Conservation (phyloP, 768 basidiomycete species). For the Lentinula detonsa region DNA sequence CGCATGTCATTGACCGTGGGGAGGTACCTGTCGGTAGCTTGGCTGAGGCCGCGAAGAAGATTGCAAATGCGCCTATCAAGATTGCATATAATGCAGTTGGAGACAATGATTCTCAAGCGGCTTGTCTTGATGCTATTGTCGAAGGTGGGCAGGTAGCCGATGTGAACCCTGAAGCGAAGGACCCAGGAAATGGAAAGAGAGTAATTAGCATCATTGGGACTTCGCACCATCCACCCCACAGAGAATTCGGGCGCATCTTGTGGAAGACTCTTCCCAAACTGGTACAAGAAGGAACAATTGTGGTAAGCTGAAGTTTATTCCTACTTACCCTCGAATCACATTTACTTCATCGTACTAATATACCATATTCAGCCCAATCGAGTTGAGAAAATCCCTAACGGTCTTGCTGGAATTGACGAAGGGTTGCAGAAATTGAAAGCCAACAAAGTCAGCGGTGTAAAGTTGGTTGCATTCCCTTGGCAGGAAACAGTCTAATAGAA, state of each 20-base stretch:
- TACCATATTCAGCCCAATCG: not conserved
- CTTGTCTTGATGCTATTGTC: not conserved
- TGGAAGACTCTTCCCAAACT: not conserved
- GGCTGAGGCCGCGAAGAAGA: not conserved
- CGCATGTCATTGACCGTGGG: slow-evolving; percentile 28
- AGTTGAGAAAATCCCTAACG: slow-evolving; percentile 1
- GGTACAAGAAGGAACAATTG: not conserved
- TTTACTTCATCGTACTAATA: not conserved
- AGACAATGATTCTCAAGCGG: not conserved
- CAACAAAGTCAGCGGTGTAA: slow-evolving; percentile 2
- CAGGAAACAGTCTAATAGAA: not conserved
- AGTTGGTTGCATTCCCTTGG: not conserved
- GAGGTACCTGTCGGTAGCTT: not conserved
- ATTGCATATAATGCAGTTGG: not conserved
- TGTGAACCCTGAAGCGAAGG: not conserved
- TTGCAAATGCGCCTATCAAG: not conserved
- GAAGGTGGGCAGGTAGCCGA: slow-evolving; percentile 2
- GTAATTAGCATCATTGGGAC: not conserved
- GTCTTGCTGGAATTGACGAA: slow-evolving; percentile 1
- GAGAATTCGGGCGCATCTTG: not conserved
- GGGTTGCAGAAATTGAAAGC: slow-evolving; percentile 1
- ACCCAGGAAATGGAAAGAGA: not conserved
- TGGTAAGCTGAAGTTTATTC: not conserved
- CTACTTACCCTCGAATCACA: not conserved
- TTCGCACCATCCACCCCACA: not conserved